Conservation (phyloP, 1,284 basidiomycete species). For the Ceratobasidium sp. region DNA sequence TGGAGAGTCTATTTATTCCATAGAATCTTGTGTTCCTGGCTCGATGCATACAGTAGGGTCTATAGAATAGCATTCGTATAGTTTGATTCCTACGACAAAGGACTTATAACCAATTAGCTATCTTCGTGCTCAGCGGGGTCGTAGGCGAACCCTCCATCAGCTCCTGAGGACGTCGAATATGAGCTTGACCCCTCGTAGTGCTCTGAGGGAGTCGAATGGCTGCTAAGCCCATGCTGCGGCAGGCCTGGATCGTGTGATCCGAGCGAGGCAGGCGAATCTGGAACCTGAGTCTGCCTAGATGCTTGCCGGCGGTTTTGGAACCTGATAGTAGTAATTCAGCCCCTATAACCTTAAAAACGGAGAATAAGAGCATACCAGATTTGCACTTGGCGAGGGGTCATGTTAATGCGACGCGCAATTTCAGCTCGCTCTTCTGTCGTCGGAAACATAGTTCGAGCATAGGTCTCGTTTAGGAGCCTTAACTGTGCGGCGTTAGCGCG, state of each 20-base stretch:
- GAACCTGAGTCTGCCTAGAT: conserved; percentile 35
- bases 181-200: conserved; percentile 16
- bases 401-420: conserved; percentile 80
- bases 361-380: conserved; percentile 73
- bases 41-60: background rate
- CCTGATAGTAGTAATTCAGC: conserved; percentile 29
- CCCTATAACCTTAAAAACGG: background rate
- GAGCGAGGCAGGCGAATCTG: conserved; percentile 6
- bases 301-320: conserved; percentile 51
- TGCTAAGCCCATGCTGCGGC: conserved; percentile 9
- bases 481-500: conserved; percentile 83
- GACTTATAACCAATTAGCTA: background rate
- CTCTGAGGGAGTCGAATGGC: background rate
- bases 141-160: background rate
- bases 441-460: conserved; percentile 83
- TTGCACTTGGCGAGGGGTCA: conserved; percentile 86
- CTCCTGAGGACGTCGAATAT: conserved; percentile 11
- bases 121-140: background rate
- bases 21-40: conserved; percentile 34
- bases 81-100: background rate
- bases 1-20: conserved; percentile 36
- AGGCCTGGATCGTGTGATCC: conserved; percentile 19
- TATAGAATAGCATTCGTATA: conserved; percentile 19
- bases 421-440: conserved; percentile 85
- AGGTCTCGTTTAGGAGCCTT: conserved; percentile 83